phyloP scores from a whole-genome alignment of 352 stramenopile genomes.

The Phytophthora sojae region DNA sequence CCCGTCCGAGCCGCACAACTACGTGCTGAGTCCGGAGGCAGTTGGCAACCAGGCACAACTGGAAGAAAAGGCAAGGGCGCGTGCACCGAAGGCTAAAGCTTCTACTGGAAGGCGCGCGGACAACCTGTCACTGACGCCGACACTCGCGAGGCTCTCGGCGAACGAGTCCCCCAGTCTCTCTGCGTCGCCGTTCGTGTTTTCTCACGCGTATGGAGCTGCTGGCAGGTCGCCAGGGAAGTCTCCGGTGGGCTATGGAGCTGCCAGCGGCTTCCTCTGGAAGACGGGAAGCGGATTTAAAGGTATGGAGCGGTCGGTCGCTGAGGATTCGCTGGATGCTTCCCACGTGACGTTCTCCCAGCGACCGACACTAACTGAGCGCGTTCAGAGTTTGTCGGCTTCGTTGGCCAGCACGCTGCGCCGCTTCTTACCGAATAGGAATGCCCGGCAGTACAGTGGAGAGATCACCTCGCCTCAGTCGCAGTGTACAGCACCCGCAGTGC shows the following conservation, averaged over 20 bases:
- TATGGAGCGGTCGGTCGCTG: conserved; percentile 13
- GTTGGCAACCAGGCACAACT: not conserved
- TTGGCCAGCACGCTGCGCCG: conserved; percentile 50
- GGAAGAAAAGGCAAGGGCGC: conserved; percentile 1
- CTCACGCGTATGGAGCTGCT: conserved; percentile 1
- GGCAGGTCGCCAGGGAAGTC: conserved; percentile 27
- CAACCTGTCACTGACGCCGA: conserved; percentile 37
- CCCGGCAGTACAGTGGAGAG: conserved; percentile 10
- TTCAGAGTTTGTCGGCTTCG: conserved; percentile 52
- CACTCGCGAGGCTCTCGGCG: conserved; percentile 36
- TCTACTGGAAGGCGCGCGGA: conserved; percentile 18
- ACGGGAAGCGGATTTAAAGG: conserved; percentile 18
- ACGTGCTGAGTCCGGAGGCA: conserved; percentile 22
- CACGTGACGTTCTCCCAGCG: conserved; percentile 16
- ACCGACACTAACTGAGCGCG: conserved; percentile 34
- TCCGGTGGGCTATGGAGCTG: conserved; percentile 18
- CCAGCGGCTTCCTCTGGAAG: conserved; percentile 33
- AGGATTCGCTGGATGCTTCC: conserved; percentile 13
- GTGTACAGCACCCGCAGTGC: conserved; percentile 41
- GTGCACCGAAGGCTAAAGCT: conserved; percentile 3
- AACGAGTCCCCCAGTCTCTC: conserved; percentile 30
- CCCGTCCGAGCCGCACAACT: conserved; percentile 26
- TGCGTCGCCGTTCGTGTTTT: conserved; percentile 30
- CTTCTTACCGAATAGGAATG: conserved; percentile 33
- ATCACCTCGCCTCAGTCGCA: conserved; percentile 58